phyloP scores from a whole-genome alignment of 345 rosid genomes.

The Dovyalis caffra region DNA sequence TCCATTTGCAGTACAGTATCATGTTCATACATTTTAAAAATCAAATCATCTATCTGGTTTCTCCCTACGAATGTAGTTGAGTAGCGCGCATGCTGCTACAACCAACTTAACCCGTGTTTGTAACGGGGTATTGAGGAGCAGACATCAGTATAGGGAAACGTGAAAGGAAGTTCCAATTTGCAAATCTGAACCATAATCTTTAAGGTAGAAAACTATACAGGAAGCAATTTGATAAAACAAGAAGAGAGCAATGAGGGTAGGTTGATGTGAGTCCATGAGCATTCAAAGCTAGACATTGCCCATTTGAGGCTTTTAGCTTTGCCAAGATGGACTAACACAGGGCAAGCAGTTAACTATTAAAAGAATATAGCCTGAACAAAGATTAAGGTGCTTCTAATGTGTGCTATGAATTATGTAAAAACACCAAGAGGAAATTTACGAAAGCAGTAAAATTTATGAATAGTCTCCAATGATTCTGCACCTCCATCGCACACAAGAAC shows the following conservation, averaged over 20 bases:
- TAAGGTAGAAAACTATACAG: no score
- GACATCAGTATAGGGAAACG: conserved; percentile 79
- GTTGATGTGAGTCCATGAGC: conserved; percentile 14
- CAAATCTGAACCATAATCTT: no score
- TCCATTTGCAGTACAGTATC: conserved; percentile 37
- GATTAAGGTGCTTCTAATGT: no score
- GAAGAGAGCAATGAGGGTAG: background rate
- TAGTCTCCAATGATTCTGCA: conserved; percentile 27
- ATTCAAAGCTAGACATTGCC: conserved; percentile 36
- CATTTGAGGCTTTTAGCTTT: background rate
- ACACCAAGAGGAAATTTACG: no score
- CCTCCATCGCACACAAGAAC: conserved; percentile 6
- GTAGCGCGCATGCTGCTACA: conserved; percentile 76
- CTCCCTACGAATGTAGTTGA: conserved; percentile 71
- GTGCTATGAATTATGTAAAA: no score
- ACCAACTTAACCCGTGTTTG: conserved; percentile 86
- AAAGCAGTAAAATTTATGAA: background rate
- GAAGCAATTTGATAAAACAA: no score
- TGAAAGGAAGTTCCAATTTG: no score
- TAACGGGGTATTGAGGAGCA: conserved; percentile 88
- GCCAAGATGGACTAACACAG: background rate
- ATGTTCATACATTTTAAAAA: conserved; percentile 54
- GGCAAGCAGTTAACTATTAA: no score
- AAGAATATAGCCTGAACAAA: no score
- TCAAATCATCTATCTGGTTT: conserved; percentile 70